Base-by-base conservation (phyloP, 306 rosid genomes). In the Rosa multiflora region DNA sequence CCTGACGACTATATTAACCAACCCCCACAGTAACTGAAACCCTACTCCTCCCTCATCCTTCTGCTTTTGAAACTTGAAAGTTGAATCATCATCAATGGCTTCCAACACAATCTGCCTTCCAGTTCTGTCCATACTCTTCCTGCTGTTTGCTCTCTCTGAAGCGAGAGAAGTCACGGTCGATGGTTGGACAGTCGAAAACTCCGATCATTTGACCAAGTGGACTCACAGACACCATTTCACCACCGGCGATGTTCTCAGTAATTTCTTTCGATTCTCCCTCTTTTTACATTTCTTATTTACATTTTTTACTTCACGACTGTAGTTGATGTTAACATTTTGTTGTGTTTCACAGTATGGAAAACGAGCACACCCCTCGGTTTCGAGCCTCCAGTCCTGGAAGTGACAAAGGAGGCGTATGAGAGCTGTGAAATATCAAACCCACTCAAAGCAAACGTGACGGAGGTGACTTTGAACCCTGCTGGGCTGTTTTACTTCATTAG, bases 401-500 rank as follows among this genome's bases (percentile, higher is more conserved):
- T 75, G 58, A 61, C 59, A 14, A 59, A 75, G 70, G 58, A 75
- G 17, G 79, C 26, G 17, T 75, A 8, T 32, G 58, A 26, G 56
- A 61, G 44, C 59, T 75, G 79, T 51, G 70, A 61, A 13, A 43
- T 21, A 17, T 23, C 56, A 26, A 75, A 61, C 0, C 70, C 79
- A 15, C 12, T 75, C 58, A 44, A 61, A 48, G 59, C 9, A 29
- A 10, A 61, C 3, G 59, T 61, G 29, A 32, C 40, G 18, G 59
- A 17, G 46, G 51, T 86, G 74, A 84, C 20, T 67, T 26, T 92
- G 26, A 51, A 53, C 0, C 88, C 73, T 52, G 53, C 93, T 0
- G 91, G 97, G 3, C 64, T 85, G 6, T 92, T 87, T 88, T 92
- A 82, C 86, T 92, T 92, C 88, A 85, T 90, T 4, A 90, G 97